A percentile compares a stretch with the other conserved stretches of the same genome.
These are phyloP conservation scores for Solanum chiquidenum DNA, from an alignment of 257 asterid genomes.

Conservation along the genomic window DNA sequence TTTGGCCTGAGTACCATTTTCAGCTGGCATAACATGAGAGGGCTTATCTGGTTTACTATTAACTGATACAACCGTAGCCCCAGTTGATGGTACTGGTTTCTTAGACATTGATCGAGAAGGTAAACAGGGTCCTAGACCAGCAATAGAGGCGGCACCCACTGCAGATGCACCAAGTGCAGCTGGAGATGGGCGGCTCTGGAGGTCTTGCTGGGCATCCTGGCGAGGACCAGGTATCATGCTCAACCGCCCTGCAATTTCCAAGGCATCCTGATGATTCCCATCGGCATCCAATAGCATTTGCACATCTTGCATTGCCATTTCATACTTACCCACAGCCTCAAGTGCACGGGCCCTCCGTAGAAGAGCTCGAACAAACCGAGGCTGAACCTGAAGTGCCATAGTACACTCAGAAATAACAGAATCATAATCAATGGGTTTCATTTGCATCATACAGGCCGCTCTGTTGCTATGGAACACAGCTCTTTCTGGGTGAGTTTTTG, in stretches of 20 bases:
- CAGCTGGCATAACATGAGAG: slow-evolving; percentile 28
- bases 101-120: slow-evolving; percentile 69
- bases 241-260: slow-evolving; percentile 62
- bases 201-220: slow-evolving; percentile 50
- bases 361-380: slow-evolving; percentile 52
- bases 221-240: slow-evolving; percentile 51
- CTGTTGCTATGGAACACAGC: slow-evolving; percentile 87
- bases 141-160: slow-evolving; percentile 82
- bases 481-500: slow-evolving; percentile 68
- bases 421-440: slow-evolving; percentile 74
- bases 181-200: slow-evolving; percentile 94
- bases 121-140: slow-evolving; percentile 85
- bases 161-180: slow-evolving; percentile 99
- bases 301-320: slow-evolving; percentile 72
- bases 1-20: slow-evolving; percentile 48
- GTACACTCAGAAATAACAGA: slow-evolving; percentile 68
- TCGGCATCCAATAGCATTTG: slow-evolving; percentile 44
- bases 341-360: slow-evolving; percentile 75
- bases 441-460: slow-evolving; percentile 96
- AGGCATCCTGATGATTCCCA: slow-evolving; percentile 52
- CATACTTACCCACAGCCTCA: slow-evolving; percentile 68
- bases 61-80: slow-evolving; percentile 22
- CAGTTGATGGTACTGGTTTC: slow-evolving; percentile 31
- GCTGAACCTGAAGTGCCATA: slow-evolving; percentile 76
- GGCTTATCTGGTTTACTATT: slow-evolving; percentile 44